Conservation (phyloP, 148 eudicot genomes). For the Selenicereus undatus region DNA sequence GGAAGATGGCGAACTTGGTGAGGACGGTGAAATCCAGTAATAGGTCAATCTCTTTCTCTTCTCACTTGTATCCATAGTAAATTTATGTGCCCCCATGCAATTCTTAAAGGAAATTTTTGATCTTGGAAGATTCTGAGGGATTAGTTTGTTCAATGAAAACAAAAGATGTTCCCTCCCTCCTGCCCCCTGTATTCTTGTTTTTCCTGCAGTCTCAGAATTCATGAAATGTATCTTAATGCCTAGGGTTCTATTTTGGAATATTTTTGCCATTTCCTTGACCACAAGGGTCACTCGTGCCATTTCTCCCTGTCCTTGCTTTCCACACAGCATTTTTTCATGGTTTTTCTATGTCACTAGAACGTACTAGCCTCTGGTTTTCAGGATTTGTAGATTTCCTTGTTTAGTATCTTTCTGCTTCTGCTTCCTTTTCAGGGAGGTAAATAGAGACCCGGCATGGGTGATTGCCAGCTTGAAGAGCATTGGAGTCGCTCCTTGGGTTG, state of each 20-base stretch:
- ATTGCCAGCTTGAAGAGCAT: too few species aligned
- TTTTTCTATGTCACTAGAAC: too few species aligned
- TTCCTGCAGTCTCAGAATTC: background rate
- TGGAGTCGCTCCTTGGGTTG: too few species aligned
- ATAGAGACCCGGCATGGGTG: too few species aligned
- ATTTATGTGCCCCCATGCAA: background rate
- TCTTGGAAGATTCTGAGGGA: background rate
- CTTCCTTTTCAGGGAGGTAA: too few species aligned
- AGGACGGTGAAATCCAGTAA: slow-evolving; percentile 78
- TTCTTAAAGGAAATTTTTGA: slow-evolving; percentile 1
- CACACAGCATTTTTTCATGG: too few species aligned
- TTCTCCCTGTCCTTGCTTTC: background rate
- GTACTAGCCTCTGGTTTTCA: background rate
- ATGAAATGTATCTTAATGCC: background rate
- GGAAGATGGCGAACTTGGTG: slow-evolving; percentile 98
- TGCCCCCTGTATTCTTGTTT: background rate
- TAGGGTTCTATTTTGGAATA: background rate
- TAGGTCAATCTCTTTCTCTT: background rate
- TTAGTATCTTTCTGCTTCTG: too few species aligned
- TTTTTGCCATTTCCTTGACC: background rate
- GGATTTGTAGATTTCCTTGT: background rate
- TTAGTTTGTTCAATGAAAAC: slow-evolving; percentile 3
- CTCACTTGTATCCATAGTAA: background rate
- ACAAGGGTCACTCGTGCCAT: background rate
- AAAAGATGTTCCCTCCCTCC: background rate